Evolutionary conservation across 2,329 filamentous ascomycete species (phyloP), one percentile per base, ranked within the genome.

Genomic region (Didymella glomerata): DNA sequence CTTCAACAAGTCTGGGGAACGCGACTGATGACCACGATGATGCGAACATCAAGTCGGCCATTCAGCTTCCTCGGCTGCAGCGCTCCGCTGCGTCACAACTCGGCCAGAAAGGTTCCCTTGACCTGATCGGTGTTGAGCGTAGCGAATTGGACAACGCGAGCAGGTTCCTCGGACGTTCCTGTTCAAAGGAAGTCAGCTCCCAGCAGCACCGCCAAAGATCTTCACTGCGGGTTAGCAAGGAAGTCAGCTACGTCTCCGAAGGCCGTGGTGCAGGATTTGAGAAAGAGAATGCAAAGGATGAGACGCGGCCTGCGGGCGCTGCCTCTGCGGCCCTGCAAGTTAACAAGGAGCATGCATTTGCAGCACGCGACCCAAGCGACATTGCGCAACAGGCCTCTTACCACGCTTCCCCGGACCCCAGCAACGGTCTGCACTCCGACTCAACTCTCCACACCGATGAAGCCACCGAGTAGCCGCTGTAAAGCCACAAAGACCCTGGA

Each of bases 401-500:
- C 13, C 2, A 20, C n/a, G 18, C 18, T 6, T 36, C 18, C 8
- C 9, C 9, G 1, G 4, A 18, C 16, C n/a, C 18, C 36, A 10
- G 36, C 8, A 16, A 18, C 4, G 38, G 28, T 24, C 27, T 48
- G 10, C 25, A 48, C 8, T 14, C 25, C 48, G 51, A 40, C 36
- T 13, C 3, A 38, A 13, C 13, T 4, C 3, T 24, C 25, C 8
- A 30, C 27, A 36, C 45, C 30, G 41, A 22, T 24, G 11, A 50
- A n/a, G 14, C 40, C 18, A 46, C 40, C 10, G 38, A 45, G 14
- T 11, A 30, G 41, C 27, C 30, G 6, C 41, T 27, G 8, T 42
- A 44, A 16, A 36, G 22, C 42, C 27, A 52, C 48, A 41, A 10
- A 16, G 34, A 51, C 48, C 54, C 34, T 52, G 44, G 30, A 27